Evolutionary conservation across 2,329 filamentous ascomycete species (phyloP), one percentile per base, ranked within the genome.

Genomic region (Phoma sp.): DNA sequence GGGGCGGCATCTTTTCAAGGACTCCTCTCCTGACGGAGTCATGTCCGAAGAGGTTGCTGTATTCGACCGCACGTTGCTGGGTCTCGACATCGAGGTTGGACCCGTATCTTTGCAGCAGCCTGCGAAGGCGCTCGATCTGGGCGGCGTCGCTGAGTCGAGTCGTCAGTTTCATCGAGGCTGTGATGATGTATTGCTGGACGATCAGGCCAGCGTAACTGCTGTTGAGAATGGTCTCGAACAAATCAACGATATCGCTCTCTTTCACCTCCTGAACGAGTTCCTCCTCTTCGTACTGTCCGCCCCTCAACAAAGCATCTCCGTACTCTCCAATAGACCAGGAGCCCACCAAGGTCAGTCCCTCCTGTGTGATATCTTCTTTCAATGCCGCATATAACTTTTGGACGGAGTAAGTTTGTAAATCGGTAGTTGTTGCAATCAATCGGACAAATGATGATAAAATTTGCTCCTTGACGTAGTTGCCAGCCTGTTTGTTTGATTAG

Each of bases 321-420:
- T 93, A 99, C 78, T 99, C 95, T 70, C 96, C 95, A 73, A 99
- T 96, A 48, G 95, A 96, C 95, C 95, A 99, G 6, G 95, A 89
- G 33, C 91, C 95, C 44, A 93, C 92, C 59, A 98, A 84, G 7
- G 92, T 97, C 60, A 99, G 79, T 60, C 92, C 96, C 76, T 99
- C 96, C 73, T 99, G 95, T 2, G 93, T 97, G 66, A 99, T 97
- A 67, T 99, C 95, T 62, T 96, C 95, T 75, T 95, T 96, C 50
- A 99, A 79, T 57, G 89, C 90, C 18, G 87, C 82, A 73, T 97
- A 99, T 6, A 99, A 82, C 75, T 98, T 99, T 71, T 97, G 95
- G 4, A 93, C 93, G 1, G 92, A 93, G 71, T 99, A 99, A 0
- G 93, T 96, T 75, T 99, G 95, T 35, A 98, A 81, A 65, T 99